These are phyloP conservation scores for Arthrobotrys entomopaga DNA, from an alignment of 2,329 filamentous ascomycete species.

Conservation along the genomic window DNA sequence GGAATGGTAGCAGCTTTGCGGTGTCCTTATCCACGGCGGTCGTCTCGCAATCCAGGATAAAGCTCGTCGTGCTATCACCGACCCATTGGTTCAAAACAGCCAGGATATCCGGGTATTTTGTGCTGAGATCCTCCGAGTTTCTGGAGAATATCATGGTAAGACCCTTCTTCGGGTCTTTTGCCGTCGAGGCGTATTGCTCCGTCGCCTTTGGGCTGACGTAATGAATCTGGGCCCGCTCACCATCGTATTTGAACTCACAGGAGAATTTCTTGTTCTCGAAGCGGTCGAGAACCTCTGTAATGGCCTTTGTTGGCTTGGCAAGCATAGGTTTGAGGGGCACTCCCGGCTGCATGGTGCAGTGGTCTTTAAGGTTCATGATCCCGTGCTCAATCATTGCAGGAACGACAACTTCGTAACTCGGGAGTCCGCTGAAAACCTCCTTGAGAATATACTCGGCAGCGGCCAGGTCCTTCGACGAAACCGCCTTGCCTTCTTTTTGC, in stretches of 20 bases:
- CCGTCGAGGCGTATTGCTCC: constrained; percentile 73
- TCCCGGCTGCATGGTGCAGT: constrained; percentile 90
- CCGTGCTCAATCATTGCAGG: constrained; percentile 88
- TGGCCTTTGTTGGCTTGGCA: constrained; percentile 97
- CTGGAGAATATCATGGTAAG: constrained; percentile 94
- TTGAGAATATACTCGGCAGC: constrained; percentile 88
- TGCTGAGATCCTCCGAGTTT: constrained; percentile 95
- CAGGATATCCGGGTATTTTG: constrained; percentile 97
- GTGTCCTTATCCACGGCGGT: constrained; percentile 95
- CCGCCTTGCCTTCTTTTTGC: constrained; percentile 73
- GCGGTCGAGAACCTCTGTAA: constrained; percentile 94
- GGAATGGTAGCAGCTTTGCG: constrained; percentile 96
- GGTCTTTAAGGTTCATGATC: constrained; percentile 80
- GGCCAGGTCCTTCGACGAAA: constrained; percentile 79
- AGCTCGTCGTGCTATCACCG: constrained; percentile 87
- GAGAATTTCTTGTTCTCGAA: constrained; percentile 96
- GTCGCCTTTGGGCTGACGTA: constrained; percentile 86
- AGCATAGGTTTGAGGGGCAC: constrained; percentile 98
- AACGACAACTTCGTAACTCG: constrained; percentile 93
- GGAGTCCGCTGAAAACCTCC: constrained; percentile 90
- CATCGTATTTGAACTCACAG: constrained; percentile 99
- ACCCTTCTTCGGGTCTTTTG: constrained; percentile 73
- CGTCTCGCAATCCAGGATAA: constrained; percentile 98
- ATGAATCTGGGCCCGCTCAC: constrained; percentile 97
- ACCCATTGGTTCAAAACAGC: constrained; percentile 89